Base-by-base conservation (phyloP, 1,284 basidiomycete species). In the Ganoderma lucidum region DNA sequence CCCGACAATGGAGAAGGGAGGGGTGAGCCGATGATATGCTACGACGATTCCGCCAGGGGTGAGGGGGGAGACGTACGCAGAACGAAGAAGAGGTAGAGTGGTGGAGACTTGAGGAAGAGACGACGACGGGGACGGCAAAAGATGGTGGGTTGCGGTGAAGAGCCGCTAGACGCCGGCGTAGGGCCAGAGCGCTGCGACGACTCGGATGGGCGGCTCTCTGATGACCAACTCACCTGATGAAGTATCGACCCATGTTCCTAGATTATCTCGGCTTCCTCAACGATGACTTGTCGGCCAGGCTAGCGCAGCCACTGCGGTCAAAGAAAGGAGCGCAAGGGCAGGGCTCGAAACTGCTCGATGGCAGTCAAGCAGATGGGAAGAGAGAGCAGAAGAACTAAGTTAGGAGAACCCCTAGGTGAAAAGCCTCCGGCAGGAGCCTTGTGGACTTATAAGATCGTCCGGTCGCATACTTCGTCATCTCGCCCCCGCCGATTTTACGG, bases 151-250 rank as follows among this genome's bases (percentile, higher is more conserved):
- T 45, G 42, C 41, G 41, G 60, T 45, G 60, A 44, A 32, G 39
- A 23, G 41, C 39, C 42, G 42, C 60, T 44, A 44, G 41, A 30
- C 60, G 60, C 41, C 41, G 23, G 60, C 3, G 14, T 19, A 32
- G 9, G 60, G 41, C 42, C 30, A 42, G 41, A 19, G 55, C 48
- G 30, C 23, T 30, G 41, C 37, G 42, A 37, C 64, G 64, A 42
- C 32, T 23, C 39, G 64, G 41, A 19, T 39, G 42, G 55, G 41
- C 64, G 53, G 28, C 37, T 55, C n/a, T 45, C 28, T 44, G 61
- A 62, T 45, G 62, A 48, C 62, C 60, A 53, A 64, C 63, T 56
- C 63, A 64, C 63, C 63, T 64, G 63, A 56, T 58, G 63, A 56
- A 58, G 56, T 64, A 45, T 63, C 62, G 62, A 32, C 63, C 63